These are phyloP conservation scores for Populus hybrid DNA, from an alignment of 441 rosid species.

Conservation along the genomic window DNA sequence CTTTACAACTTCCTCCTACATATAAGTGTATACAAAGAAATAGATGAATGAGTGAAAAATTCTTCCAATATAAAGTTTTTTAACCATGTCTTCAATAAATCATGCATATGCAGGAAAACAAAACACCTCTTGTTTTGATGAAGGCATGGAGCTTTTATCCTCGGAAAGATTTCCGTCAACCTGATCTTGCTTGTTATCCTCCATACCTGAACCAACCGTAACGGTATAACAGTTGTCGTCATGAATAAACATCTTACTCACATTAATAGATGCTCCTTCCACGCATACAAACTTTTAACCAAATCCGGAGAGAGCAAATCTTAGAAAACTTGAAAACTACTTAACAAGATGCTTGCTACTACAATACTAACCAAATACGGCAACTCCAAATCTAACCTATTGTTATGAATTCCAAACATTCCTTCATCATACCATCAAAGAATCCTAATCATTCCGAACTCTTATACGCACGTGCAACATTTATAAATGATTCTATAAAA, in stretches of 20 bases:
- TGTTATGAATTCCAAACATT: not conserved
- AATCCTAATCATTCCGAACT: not conserved
- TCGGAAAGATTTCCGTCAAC: constrained; percentile 40
- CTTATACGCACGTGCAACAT: not conserved
- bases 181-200: constrained; percentile 52
- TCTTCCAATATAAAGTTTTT: not conserved
- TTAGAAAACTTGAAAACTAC: not conserved
- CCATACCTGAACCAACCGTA: constrained; percentile 42
- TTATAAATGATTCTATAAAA: not conserved
- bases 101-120: not conserved
- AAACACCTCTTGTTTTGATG: constrained; percentile 68
- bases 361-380: not conserved
- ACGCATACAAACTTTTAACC: not conserved
- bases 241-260: not conserved
- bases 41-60: not conserved
- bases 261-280: not conserved
- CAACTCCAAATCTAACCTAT: not conserved
- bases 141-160: constrained; percentile 47
- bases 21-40: not conserved
- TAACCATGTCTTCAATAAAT: not conserved
- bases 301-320: not conserved
- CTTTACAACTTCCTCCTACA: constrained; percentile 72
- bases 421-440: not conserved
- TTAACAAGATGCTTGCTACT: not conserved
- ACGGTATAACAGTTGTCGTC: not conserved